A percentile compares a stretch with the other conserved stretches of the same genome.
These are phyloP conservation scores for Hyparrhenia diplandra DNA, from an alignment of 176 grass and related monocot species.

Conservation along the genomic window DNA sequence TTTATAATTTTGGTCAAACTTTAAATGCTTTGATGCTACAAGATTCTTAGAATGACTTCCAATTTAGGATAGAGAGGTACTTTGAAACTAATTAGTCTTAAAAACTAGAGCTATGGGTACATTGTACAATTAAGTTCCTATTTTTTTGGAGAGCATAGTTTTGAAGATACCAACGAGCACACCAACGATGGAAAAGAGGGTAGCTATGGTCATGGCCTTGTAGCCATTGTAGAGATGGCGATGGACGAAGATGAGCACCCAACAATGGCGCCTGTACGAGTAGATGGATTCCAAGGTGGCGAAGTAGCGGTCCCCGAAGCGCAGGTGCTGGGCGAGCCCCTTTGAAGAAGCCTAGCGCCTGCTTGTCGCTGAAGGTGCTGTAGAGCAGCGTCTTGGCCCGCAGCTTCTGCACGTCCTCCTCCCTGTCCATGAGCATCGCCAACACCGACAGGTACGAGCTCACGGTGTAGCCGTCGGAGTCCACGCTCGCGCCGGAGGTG, in stretches of 20 bases:
- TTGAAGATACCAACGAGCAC: not conserved
- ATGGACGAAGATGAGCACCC: not conserved
- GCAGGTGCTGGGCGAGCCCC: not conserved
- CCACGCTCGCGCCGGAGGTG: rapidly evolving
- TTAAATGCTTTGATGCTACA: no score
- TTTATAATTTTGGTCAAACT: no score
- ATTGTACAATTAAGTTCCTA: no score
- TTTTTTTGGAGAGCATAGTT: not conserved
- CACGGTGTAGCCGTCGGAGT: not conserved
- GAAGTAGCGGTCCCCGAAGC: not conserved
- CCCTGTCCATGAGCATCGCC: constrained; percentile 7
- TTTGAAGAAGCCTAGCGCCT: not conserved
- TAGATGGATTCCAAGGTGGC: rapidly evolving
- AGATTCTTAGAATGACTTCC: no score
- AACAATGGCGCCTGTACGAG: not conserved
- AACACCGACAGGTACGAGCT: not conserved
- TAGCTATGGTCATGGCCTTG: not conserved
- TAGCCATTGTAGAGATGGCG: not conserved
- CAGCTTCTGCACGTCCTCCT: constrained; percentile 17
- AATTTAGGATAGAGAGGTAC: no score
- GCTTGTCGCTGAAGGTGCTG: not conserved
- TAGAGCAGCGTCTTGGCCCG: not conserved
- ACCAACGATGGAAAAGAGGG: not conserved
- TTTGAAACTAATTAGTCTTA: no score
- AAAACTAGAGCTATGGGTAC: no score